Percentiles rank a stretch among this genome's conserved stretches.
Conservation (phyloP, 2,329 filamentous ascomycete genomes). For the Arthrobotrys sphaeroides region DNA sequence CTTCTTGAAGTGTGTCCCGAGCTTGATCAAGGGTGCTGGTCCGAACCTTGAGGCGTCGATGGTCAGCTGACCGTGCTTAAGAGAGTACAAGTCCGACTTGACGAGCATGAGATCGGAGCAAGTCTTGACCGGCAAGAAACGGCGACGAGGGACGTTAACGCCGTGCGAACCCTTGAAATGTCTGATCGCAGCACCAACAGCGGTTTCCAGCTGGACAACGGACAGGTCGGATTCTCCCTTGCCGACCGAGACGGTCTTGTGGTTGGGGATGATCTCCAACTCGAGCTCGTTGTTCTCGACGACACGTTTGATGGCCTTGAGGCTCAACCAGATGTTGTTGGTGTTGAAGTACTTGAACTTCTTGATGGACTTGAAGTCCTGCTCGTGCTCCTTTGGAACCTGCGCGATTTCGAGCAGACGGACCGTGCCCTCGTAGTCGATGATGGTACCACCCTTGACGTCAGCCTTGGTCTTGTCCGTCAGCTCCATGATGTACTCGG, state of each 20-base stretch:
- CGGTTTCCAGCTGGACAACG: constrained; percentile 97
- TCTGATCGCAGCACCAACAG: constrained; percentile 96
- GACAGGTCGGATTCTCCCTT: constrained; percentile 98
- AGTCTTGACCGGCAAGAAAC: constrained; percentile 99
- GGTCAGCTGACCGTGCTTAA: constrained; percentile 97
- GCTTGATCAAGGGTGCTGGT: constrained; percentile 96
- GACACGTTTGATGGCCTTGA: constrained; percentile 96
- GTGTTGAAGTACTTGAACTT: constrained; percentile 99
- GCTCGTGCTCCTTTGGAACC: constrained; percentile 99
- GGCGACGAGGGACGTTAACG: constrained; percentile 96
- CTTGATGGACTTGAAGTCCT: constrained; percentile 99
- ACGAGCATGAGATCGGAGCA: constrained; percentile 99
- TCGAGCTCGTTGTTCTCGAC: constrained; percentile 98
- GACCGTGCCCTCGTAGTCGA: constrained; percentile 97
- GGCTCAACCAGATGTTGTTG: constrained; percentile 99
- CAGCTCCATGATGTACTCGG: constrained; percentile 99
- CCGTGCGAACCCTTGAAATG: constrained; percentile 99
- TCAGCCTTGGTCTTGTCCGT: constrained; percentile 99
- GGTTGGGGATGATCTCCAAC: constrained; percentile 99
- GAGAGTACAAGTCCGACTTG: constrained; percentile 98
- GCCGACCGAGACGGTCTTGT: constrained; percentile 96
- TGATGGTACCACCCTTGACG: constrained; percentile 99
- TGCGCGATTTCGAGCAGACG: constrained; percentile 98
- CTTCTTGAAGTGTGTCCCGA: constrained; percentile 99
- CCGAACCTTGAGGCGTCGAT: constrained; percentile 97